Conservation (phyloP, 331 rosid species). For the Malus hybrid region DNA sequence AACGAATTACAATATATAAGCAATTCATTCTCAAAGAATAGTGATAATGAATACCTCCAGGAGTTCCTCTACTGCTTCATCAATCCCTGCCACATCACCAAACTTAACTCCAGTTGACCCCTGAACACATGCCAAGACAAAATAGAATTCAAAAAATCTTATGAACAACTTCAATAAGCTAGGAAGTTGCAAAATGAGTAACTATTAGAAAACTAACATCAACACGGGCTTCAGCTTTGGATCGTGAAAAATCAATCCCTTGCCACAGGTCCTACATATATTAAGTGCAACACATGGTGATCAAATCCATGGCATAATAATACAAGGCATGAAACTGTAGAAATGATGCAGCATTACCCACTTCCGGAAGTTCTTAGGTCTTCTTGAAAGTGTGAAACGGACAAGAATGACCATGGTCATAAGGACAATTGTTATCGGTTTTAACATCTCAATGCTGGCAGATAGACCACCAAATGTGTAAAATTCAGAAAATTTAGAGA, state of each 20-base stretch:
- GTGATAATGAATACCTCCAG: slow-evolving; percentile 55
- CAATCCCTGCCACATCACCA: slow-evolving; percentile 92
- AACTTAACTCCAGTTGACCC: slow-evolving; percentile 96
- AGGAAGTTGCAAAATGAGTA: slow-evolving; percentile 14
- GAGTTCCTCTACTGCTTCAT: slow-evolving; percentile 97
- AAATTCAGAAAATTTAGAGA: slow-evolving; percentile 54
- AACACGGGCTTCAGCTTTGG: slow-evolving; percentile 99
- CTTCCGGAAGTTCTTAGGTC: slow-evolving; percentile 96
- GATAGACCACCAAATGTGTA: slow-evolving; percentile 70
- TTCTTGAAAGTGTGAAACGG: slow-evolving; percentile 94
- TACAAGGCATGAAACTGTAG: slow-evolving; percentile 4
- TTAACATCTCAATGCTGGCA: slow-evolving; percentile 50
- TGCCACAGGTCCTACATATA: slow-evolving; percentile 90
- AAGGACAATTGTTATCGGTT: slow-evolving; percentile 54
- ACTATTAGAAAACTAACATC: slow-evolving; percentile 55
- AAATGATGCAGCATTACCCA: slow-evolving; percentile 51
- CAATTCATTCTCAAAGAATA: neutral
- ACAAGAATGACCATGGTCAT: slow-evolving; percentile 87
- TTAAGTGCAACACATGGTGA: slow-evolving; percentile 13
- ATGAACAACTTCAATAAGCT: slow-evolving; percentile 2
- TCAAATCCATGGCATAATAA: slow-evolving; percentile 16
- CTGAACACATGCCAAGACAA: slow-evolving; percentile 41
- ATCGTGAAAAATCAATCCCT: slow-evolving; percentile 95
- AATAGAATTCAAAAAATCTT: slow-evolving; percentile 10
- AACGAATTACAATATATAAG: neutral